Conservation (phyloP, 306 rosid genomes). For the Potentilla sterilis region DNA sequence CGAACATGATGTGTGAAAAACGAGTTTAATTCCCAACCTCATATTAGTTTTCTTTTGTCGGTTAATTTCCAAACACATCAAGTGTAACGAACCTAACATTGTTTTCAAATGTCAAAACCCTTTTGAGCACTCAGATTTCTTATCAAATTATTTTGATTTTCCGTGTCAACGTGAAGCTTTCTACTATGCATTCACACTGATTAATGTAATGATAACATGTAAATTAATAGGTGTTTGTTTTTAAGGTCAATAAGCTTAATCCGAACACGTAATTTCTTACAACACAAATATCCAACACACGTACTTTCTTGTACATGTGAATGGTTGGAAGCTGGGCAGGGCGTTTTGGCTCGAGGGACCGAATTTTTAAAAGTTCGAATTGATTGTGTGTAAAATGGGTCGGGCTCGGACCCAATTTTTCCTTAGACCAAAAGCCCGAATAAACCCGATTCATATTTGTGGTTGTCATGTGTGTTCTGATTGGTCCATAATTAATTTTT, state of each 20-base stretch:
- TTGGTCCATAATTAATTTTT: too few species aligned
- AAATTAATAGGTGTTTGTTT: background rate
- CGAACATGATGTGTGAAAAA: background rate
- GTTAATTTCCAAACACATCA: background rate
- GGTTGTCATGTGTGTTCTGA: too few species aligned
- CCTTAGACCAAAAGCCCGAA: too few species aligned
- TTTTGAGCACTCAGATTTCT: background rate
- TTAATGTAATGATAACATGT: background rate
- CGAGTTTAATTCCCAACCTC: background rate
- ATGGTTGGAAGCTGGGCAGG: constrained; percentile 24
- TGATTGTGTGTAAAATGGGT: too few species aligned
- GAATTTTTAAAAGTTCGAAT: too few species aligned
- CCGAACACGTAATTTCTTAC: constrained; percentile 9
- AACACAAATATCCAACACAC: constrained; percentile 12
- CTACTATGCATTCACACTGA: background rate
- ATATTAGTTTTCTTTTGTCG: background rate
- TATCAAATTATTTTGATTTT: background rate
- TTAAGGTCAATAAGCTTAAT: background rate
- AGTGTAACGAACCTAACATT: background rate
- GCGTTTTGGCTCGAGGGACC: too few species aligned
- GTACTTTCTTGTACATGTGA: constrained; percentile 6
- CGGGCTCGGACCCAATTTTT: too few species aligned
- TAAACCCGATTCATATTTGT: too few species aligned
- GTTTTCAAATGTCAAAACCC: background rate
- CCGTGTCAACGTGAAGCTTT: background rate